phyloP scores from a whole-genome alignment of 2,329 filamentous ascomycete genomes.

The Dactylellina sp. region DNA sequence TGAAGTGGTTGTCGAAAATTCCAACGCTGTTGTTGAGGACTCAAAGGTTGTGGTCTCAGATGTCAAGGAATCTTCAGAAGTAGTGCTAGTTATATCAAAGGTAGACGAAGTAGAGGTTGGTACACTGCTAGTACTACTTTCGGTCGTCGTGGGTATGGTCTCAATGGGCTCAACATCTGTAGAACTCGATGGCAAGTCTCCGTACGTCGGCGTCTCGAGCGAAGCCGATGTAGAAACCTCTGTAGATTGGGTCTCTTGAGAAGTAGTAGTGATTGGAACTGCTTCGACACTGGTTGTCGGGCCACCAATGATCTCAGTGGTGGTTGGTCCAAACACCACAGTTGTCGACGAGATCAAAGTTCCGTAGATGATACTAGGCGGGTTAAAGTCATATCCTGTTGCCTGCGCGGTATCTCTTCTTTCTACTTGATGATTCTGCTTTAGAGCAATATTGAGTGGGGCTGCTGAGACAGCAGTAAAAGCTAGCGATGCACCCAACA shows the following conservation, averaged over 20 bases:
- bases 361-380: conserved; percentile 35
- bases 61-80: not conserved
- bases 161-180: not conserved
- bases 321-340: conserved; percentile 1
- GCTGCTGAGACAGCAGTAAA: conserved; percentile 24
- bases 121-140: not conserved
- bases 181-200: conserved; percentile 2
- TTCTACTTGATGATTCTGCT: not conserved
- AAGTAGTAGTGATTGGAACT: conserved; percentile 25
- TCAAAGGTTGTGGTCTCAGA: not conserved
- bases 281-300: conserved; percentile 13
- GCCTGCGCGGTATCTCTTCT: conserved; percentile 7
- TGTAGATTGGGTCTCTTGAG: not conserved
- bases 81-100: not conserved
- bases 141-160: not conserved
- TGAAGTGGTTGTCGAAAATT: conserved; percentile 1
- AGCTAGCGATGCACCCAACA: conserved; percentile 14
- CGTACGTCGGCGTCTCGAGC: conserved; percentile 5
- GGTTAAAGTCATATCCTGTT: conserved; percentile 7
- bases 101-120: not conserved
- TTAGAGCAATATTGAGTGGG: conserved; percentile 19
- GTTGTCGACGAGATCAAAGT: conserved; percentile 27
- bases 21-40: not conserved
- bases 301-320: conserved; percentile 10
- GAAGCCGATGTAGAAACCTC: not conserved